Conservation (phyloP, 2,329 filamentous ascomycete genomes). For the Trichoderma asperellum region DNA sequence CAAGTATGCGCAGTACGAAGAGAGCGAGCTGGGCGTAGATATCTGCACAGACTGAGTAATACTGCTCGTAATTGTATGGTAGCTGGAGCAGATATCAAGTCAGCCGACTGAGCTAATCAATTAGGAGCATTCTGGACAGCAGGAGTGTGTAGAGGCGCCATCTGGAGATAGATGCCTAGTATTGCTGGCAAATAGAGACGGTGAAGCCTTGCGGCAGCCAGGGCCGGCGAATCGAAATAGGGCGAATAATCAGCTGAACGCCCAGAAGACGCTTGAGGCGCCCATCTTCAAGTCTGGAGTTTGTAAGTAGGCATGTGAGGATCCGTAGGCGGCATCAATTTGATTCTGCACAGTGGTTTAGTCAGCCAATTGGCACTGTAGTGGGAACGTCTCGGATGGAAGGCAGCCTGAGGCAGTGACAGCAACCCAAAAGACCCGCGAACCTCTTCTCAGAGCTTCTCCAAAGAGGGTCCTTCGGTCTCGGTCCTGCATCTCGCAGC, state of each 20-base stretch:
- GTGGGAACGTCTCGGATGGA: not conserved
- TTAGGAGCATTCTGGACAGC: not conserved
- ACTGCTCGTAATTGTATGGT: not conserved
- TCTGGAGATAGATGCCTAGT: not conserved
- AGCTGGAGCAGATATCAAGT: not conserved
- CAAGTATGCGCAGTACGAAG: not conserved
- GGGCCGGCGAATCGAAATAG: not conserved
- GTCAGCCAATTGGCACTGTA: not conserved
- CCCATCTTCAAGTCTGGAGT: not conserved
- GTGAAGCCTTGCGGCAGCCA: not conserved
- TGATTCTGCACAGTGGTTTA: not conserved
- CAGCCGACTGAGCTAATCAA: conserved; percentile 11
- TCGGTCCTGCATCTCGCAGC: not conserved
- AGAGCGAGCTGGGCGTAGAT: conserved; percentile 5
- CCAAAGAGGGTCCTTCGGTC: not conserved
- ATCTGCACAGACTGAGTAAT: conserved; percentile 1
- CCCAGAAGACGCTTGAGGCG: not conserved
- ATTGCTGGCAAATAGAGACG: not conserved
- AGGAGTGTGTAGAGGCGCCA: not conserved
- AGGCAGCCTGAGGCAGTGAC: conserved; percentile 1
- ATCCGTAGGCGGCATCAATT: not conserved
- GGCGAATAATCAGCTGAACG: not conserved
- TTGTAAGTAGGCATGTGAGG: not conserved
- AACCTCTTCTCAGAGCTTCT: not conserved
- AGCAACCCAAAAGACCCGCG: not conserved